These are phyloP conservation scores for Cucumis hystrix DNA, from an alignment of 306 rosid genomes.

Conservation along the genomic window DNA sequence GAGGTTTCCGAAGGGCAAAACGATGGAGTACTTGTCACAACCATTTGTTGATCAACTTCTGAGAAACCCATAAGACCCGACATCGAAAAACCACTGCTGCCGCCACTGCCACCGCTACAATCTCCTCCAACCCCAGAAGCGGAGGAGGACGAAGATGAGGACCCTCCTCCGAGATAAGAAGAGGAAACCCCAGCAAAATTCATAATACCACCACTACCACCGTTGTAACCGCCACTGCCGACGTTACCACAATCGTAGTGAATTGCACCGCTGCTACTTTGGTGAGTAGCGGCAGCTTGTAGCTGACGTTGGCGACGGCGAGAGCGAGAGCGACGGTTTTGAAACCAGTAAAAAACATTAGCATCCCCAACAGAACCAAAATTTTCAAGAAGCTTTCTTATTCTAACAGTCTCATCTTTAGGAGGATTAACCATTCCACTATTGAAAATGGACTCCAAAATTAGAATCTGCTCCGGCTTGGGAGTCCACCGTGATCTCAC, in stretches of 20 bases:
- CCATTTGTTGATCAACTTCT: constrained; percentile 34
- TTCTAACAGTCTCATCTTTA: constrained; percentile 70
- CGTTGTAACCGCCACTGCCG: constrained; percentile 3
- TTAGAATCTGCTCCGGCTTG: constrained; percentile 81
- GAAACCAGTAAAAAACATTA: constrained; percentile 97
- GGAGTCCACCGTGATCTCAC: constrained; percentile 94
- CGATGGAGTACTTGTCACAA: constrained; percentile 18
- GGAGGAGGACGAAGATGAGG: constrained; percentile 27
- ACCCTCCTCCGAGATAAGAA: constrained; percentile 16
- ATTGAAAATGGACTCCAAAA: constrained; percentile 92
- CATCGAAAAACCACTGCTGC: constrained; percentile 18
- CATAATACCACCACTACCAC: neutral
- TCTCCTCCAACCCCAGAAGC: constrained; percentile 15
- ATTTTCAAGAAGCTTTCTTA: constrained; percentile 66
- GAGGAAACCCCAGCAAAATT: constrained; percentile 3
- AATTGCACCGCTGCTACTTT: constrained; percentile 27
- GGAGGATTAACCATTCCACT: constrained; percentile 95
- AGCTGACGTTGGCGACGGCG: constrained; percentile 95
- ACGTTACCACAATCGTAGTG: constrained; percentile 5
- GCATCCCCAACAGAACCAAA: constrained; percentile 86
- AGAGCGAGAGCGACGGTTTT: constrained; percentile 86
- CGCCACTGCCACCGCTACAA: constrained; percentile 1
- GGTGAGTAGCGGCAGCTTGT: constrained; percentile 25
- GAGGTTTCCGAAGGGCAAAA: constrained; percentile 26
- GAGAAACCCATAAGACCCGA: constrained; percentile 40